A percentile compares a stretch with the other conserved stretches of the same genome.
These are phyloP conservation scores for Stereum hirsutum DNA, from an alignment of 1,284 basidiomycete species.

Conservation along the genomic window DNA sequence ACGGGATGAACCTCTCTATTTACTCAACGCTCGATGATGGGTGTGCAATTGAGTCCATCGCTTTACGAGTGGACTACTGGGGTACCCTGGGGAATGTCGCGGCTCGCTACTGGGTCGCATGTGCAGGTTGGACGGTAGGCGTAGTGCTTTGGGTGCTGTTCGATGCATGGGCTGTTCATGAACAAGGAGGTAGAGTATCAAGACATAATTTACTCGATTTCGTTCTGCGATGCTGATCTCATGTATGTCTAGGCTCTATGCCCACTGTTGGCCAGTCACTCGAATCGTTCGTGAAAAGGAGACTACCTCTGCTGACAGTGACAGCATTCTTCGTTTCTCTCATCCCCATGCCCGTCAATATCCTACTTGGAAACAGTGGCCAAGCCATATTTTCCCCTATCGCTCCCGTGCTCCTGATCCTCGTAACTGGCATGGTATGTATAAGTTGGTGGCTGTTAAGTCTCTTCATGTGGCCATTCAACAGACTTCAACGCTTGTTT, in stretches of 20 bases:
- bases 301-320: constrained; percentile 33
- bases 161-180: constrained; percentile 34
- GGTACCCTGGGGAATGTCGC: constrained; percentile 62
- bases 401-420: constrained; percentile 44
- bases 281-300: constrained; percentile 25
- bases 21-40: constrained; percentile 38
- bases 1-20: constrained; percentile 43
- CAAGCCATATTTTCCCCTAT: constrained; percentile 38
- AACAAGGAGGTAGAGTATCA: constrained; percentile 22
- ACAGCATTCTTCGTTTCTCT: constrained; percentile 36
- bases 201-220: constrained; percentile 1
- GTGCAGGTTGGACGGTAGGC: constrained; percentile 64
- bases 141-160: constrained; percentile 49
- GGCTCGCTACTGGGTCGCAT: constrained; percentile 62
- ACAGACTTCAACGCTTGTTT: constrained; percentile 20
- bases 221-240: constrained; percentile 5
- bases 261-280: constrained; percentile 41
- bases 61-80: constrained; percentile 54
- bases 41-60: constrained; percentile 36
- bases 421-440: constrained; percentile 51
- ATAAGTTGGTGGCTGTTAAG: constrained; percentile 47
- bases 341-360: constrained; percentile 43
- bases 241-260: constrained; percentile 24
- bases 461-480: constrained; percentile 32
- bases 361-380: constrained; percentile 52